Evolutionary conservation across 441 rosid genomes (phyloP), one percentile per base, ranked within the genome.

Genomic region (Breynia disticha): DNA sequence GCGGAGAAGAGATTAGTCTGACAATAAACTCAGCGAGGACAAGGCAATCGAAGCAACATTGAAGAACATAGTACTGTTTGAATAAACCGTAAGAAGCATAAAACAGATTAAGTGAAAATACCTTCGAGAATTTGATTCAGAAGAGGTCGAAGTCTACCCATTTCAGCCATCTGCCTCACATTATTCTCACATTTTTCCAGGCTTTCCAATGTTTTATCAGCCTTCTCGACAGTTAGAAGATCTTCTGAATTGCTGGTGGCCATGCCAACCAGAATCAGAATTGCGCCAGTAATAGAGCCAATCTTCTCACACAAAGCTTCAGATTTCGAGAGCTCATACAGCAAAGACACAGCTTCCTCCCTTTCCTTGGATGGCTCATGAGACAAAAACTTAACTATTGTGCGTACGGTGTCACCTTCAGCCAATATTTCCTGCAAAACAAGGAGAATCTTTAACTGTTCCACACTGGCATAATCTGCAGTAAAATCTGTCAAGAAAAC

Each of bases 111-210:
- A 28, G 55, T n/a, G 59, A 47, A 43, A 19, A 68, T 66, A 91
- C 98, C 98, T 84, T 88, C 84, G 50, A 93, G 91, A 56, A 93
- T 67, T 70, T 84, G 83, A 56, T 74, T 71, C 61, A 88, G 74
- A 71, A 93, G 98, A 69, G 98, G 98, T 60, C 74, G 86, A 67
- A 88, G 74, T 79, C 97, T 72, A 59, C 97, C 97, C 62, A 64
- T 78, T 64, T 75, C 86, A 68, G 97, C 98, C 98, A 88, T 91
- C 82, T 88, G 97, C 65, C 77, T 68, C 59, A 91, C 87, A 84
- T 84, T 82, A 62, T 79, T 84, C 72, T 84, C 95, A 41, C 76
- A 81, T 58, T 59, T 79, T 64, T 84, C 97, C 80, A 91, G 75
- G 63, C 88, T 91, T 62, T 72, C 90, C 59, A 93, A 73, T 7